Base-by-base conservation (phyloP, 2,329 filamentous ascomycete genomes). In the Penicillium glabrum region DNA sequence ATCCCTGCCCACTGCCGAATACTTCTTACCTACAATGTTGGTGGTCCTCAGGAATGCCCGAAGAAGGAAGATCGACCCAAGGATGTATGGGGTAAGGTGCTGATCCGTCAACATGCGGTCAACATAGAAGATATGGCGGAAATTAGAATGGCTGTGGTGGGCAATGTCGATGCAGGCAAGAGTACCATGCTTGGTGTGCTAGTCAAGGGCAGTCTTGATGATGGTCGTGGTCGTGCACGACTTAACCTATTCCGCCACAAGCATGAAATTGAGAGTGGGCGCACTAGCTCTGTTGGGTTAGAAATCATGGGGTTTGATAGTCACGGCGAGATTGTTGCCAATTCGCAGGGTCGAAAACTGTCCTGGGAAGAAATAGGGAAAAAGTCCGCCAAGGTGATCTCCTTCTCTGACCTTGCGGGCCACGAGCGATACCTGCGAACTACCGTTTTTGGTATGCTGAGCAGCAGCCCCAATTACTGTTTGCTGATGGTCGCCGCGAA, bases 291-390 rank as follows among this genome's bases (percentile, higher is more conserved):
- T 0, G 95, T 99, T 0, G 93, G 95, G 43, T 96, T 98, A 93
- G 95, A 99, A 75, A 98, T 98, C 60, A 92, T 98, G 89, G 95
- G 95, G 2, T 99, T 97, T 67, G 92, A 98, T 74, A 91, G 89
- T 50, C 83, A 84, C 54, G 93, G 95, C 27, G 86, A 93, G 26
- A 89, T 96, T 27, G 84, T 98, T 16, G 85, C 87, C 16, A 93
- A 90, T 39, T 89, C 89, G 57, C 90, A 93, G 2, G 93, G 92
- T 1, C 86, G 95, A 72, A 91, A 89, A 77, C 80, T 98, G 33
- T 93, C 93, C 4, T 99, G 95, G 95, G 93, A 97, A 73, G 95
- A 99, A 73, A 97, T 99, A 70, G 95, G 95, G 53, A 91, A 90
- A 75, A 89, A 92, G 64, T 96, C 91, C 67, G 85, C 93, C 50